Evolutionary conservation across 352 stramenopile genomes (phyloP), one percentile per base, ranked within the genome.

Genomic region (Paralagenidium karlingii): DNA sequence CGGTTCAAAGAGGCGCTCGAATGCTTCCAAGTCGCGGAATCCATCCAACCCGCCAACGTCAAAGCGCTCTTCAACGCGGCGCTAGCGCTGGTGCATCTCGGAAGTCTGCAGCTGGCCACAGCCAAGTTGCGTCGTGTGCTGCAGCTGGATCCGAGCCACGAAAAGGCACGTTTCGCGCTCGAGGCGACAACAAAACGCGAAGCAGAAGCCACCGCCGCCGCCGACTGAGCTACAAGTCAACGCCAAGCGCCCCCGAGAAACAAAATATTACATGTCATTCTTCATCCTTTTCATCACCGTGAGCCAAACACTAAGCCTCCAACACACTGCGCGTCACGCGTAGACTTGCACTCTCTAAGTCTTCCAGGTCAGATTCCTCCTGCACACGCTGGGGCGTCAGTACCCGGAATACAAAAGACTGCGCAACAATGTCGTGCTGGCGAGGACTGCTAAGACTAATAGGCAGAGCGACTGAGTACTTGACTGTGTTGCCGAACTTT

Each of bases 381-480:
- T 78, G 63, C 10, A 69, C 36, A 19, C 71, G 75, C 55, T 91
- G 78, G 8, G 78, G 78, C 15, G 74, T 88, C 13, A 73, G 64
- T 41, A 87, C 78, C 37, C 77, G 74, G 58, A 91, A 91, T 28
- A 91, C 68, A 32, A 91, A 91, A 40, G 78, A 91, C 57, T 91
- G 78, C 20, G 78, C 78, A 31, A 91, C 78, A 45, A 91, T 91
- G 49, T 88, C 75, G 47, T 88, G 71, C 49, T 91, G 74, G 9
- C 74, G 71, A 13, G 75, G 74, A 30, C 62, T 82, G 70, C 78
- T 88, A 39, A 91, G 58, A 29, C 68, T 86, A 53, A 91, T 82
- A 21, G 78, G 78, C 78, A 91, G 87, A 7, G 78, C 78, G 47
- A 91, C 70, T 31, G 71, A 82, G 59, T 91, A 91, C 62, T 91